Conservation (phyloP, 164 flowering plant genomes). For the Warburgia ugandensis region DNA sequence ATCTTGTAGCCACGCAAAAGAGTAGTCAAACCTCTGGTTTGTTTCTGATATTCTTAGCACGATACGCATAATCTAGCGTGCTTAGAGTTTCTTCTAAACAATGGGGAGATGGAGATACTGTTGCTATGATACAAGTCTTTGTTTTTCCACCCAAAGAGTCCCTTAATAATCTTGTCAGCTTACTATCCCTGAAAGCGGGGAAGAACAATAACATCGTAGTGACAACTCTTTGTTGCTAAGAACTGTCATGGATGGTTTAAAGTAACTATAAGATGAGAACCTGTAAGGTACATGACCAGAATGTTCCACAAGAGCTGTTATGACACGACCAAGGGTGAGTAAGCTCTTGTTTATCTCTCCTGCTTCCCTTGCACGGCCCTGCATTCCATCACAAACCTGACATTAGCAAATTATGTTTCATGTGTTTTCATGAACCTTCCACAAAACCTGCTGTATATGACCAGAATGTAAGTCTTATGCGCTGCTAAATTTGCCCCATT, state of each 20-base stretch:
- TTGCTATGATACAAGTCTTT: slow-evolving; percentile 82
- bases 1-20: not conserved
- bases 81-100: slow-evolving; percentile 76
- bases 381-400: slow-evolving; percentile 12
- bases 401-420: too few species aligned
- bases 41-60: slow-evolving; percentile 76
- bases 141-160: slow-evolving; percentile 86
- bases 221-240: not conserved
- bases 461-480: too few species aligned
- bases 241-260: not conserved
- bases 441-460: too few species aligned
- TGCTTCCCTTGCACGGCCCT: slow-evolving; percentile 90
- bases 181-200: slow-evolving; percentile 54
- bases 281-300: slow-evolving; percentile 78
- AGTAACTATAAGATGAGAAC: slow-evolving; percentile 17
- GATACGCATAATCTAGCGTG: slow-evolving; percentile 72
- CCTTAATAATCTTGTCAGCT: slow-evolving; percentile 66
- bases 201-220: not conserved
- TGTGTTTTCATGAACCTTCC: too few species aligned
- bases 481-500: too few species aligned
- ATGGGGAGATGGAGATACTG: slow-evolving; percentile 62
- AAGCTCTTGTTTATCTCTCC: slow-evolving; percentile 94
- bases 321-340: slow-evolving; percentile 85
- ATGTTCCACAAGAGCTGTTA: slow-evolving; percentile 86
- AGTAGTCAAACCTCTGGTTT: slow-evolving; percentile 61